A percentile compares a stretch with the other conserved stretches of the same genome.
phyloP scores from a whole-genome alignment of 306 rosid species.

The Begonia loranthoides region DNA sequence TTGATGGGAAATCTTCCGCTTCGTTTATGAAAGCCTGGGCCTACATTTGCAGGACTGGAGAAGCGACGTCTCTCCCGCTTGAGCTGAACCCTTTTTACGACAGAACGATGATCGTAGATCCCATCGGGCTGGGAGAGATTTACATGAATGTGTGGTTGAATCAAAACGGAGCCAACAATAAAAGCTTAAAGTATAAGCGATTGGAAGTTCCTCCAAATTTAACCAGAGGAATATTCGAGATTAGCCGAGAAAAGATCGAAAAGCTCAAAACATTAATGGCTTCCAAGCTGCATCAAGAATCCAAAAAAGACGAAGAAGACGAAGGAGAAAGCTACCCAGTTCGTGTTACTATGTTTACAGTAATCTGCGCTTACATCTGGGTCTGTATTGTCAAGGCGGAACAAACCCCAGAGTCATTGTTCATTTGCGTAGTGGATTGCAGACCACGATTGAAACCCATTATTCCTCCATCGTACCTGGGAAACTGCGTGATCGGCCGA shows the following conservation, averaged over 20 bases:
- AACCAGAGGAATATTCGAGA: conserved; percentile 7
- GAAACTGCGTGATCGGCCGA: conserved; percentile 10
- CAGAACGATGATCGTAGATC: not conserved
- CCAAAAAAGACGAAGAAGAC: too few species aligned
- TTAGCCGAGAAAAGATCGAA: conserved; percentile 1
- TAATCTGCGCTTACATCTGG: conserved; percentile 15
- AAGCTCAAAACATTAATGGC: not conserved
- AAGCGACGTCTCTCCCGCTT: not conserved
- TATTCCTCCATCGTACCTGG: conserved; percentile 10
- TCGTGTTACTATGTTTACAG: conserved; percentile 9
- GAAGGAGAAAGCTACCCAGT: not conserved
- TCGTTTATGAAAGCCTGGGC: conserved; percentile 1
- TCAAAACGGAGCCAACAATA: conserved; percentile 4
- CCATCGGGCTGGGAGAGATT: not conserved
- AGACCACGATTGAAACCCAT: conserved; percentile 12
- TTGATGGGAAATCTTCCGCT: not conserved
- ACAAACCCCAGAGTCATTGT: not conserved
- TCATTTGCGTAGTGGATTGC: conserved; percentile 5
- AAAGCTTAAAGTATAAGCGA: not conserved
- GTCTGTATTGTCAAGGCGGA: conserved; percentile 17
- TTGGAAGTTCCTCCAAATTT: not conserved
- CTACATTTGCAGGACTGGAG: not conserved
- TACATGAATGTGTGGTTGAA: not conserved
- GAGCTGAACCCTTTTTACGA: not conserved
- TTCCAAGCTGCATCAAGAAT: too few species aligned